phyloP scores from a whole-genome alignment of 2,329 filamentous ascomycete species.

The Diaporthe sp. region DNA sequence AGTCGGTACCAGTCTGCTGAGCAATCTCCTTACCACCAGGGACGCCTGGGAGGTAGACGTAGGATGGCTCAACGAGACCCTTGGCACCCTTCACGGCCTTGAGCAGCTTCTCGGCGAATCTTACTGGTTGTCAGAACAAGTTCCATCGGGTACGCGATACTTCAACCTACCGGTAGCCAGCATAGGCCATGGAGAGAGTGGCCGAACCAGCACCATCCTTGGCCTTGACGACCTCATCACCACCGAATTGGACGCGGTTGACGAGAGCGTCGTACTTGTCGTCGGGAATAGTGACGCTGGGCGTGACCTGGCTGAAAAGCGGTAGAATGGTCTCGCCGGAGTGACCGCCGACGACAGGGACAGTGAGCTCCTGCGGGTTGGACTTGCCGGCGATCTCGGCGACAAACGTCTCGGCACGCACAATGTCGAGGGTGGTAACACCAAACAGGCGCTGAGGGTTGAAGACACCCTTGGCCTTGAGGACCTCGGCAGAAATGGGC shows the following conservation, averaged over 20 bases:
- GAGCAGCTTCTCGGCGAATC: constrained; percentile 95
- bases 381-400: constrained; percentile 86
- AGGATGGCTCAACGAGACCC: constrained; percentile 94
- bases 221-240: constrained; percentile 92
- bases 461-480: constrained; percentile 94
- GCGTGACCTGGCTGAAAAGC: constrained; percentile 92
- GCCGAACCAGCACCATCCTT: constrained; percentile 88
- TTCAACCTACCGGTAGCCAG: constrained; percentile 83
- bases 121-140: constrained; percentile 52
- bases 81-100: constrained; percentile 91
- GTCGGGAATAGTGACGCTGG: constrained; percentile 82
- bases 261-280: constrained; percentile 93
- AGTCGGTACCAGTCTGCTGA: constrained; percentile 88
- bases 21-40: constrained; percentile 87
- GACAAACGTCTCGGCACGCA: constrained; percentile 97
- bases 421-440: constrained; percentile 98
- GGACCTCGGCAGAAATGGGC: constrained; percentile 95
- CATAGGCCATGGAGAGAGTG: constrained; percentile 90
- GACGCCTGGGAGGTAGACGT: constrained; percentile 93
- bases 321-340: constrained; percentile 98
- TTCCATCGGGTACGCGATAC: not conserved
- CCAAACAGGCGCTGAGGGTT: constrained; percentile 96
- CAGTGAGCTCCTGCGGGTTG: constrained; percentile 84
- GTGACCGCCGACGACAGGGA: constrained; percentile 97
- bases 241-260: constrained; percentile 97